Percentiles rank a stretch among this genome's conserved stretches.
Conservation (phyloP, 2,329 filamentous ascomycete genomes). For the Trematosphaeria pertusa region DNA sequence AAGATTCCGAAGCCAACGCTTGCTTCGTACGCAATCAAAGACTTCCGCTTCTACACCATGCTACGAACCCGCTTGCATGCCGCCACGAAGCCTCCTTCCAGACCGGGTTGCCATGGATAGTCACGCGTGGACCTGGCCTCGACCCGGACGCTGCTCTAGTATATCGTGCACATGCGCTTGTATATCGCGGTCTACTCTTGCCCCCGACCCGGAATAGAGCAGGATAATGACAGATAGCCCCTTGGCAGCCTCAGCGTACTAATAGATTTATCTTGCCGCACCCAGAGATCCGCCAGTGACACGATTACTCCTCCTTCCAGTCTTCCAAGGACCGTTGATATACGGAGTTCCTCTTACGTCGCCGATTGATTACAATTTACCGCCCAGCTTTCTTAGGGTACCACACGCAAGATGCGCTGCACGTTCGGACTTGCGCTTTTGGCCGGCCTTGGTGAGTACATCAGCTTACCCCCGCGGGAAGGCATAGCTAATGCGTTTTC, state of each 20-base stretch:
- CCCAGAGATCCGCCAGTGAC: conserved; percentile 16
- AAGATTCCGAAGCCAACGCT: conserved; percentile 9
- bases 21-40: conserved; percentile 30
- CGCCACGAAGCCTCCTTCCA: conserved; percentile 19
- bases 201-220: conserved; percentile 27
- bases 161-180: conserved; percentile 31
- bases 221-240: conserved; percentile 28
- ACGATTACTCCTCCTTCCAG: conserved; percentile 14
- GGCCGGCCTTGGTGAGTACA: conserved; percentile 26
- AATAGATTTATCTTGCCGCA: conserved; percentile 32
- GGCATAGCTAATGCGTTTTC: conserved; percentile 5
- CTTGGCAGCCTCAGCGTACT: conserved; percentile 34
- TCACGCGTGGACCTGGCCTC: conserved; percentile 32
- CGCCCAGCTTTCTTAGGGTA: conserved; percentile 4
- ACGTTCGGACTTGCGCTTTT: conserved; percentile 25
- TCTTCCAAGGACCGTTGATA: conserved; percentile 8
- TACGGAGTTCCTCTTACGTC: conserved; percentile 8
- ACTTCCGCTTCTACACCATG: conserved; percentile 11
- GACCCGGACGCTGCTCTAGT: conserved; percentile 29
- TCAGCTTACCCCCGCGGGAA: neutral
- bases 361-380: conserved; percentile 12
- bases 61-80: conserved; percentile 13
- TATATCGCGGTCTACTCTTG: conserved; percentile 31
- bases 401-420: conserved; percentile 28
- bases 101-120: conserved; percentile 24